Conservation (phyloP, 2,329 filamentous ascomycete species). For the Talaromyces verruculosus region DNA sequence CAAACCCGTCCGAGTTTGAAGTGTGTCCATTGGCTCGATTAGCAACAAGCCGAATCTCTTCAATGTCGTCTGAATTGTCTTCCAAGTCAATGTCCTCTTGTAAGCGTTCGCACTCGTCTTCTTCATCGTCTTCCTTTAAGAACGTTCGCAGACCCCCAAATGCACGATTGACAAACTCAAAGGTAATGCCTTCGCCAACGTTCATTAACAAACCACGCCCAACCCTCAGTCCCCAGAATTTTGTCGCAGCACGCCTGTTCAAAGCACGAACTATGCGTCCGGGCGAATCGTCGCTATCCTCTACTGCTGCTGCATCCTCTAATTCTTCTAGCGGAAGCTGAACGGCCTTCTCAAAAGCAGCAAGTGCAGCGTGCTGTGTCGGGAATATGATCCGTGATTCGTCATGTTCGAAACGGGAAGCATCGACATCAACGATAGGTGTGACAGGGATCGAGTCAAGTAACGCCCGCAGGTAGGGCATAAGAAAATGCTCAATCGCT, state of each 20-base stretch:
- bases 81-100: slow-evolving; percentile 52
- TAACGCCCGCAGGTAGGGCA: slow-evolving; percentile 59
- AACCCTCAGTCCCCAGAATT: slow-evolving; percentile 62
- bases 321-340: slow-evolving; percentile 55
- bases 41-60: slow-evolving; percentile 32
- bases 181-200: slow-evolving; percentile 56
- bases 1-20: slow-evolving; percentile 1
- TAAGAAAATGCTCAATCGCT: slow-evolving; percentile 57
- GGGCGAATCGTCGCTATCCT: slow-evolving; percentile 21
- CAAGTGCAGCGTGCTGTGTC: slow-evolving; percentile 56
- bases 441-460: slow-evolving; percentile 53
- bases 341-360: slow-evolving; percentile 57
- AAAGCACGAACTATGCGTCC: slow-evolving; percentile 33
- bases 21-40: background rate
- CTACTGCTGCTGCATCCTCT: slow-evolving; percentile 38
- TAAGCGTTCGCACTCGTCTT: slow-evolving; percentile 49
- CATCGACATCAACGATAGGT: slow-evolving; percentile 57
- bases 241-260: slow-evolving; percentile 35
- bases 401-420: slow-evolving; percentile 59
- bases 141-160: slow-evolving; percentile 60
- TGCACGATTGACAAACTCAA: slow-evolving; percentile 58
- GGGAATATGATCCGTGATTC: slow-evolving; percentile 53
- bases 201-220: slow-evolving; percentile 61
- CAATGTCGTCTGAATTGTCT: slow-evolving; percentile 47
- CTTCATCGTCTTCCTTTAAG: slow-evolving; percentile 39